These are phyloP conservation scores for Agrocybe pediades DNA, from an alignment of 768 basidiomycete genomes.

Conservation along the genomic window DNA sequence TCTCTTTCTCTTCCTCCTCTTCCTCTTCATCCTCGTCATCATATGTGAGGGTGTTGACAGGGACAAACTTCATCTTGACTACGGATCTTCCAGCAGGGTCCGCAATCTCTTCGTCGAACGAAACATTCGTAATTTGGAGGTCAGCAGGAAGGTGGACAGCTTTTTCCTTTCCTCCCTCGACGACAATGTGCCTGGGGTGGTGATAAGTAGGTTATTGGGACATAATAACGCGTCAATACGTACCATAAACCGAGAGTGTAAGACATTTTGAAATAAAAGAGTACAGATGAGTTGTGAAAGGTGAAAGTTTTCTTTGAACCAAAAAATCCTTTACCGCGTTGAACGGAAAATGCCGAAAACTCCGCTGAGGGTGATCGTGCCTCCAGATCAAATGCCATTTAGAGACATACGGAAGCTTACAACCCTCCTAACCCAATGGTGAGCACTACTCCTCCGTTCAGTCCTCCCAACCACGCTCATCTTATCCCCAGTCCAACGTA, in stretches of 20 bases:
- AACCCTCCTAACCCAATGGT: slow-evolving; percentile 43
- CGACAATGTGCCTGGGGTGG: slow-evolving; percentile 55
- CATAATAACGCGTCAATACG: slow-evolving; percentile 31
- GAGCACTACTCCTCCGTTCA: slow-evolving; percentile 24
- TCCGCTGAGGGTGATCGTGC: slow-evolving; percentile 37
- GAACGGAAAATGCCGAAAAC: slow-evolving; percentile 35
- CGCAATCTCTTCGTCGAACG: slow-evolving; percentile 72
- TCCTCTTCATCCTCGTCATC: slow-evolving; percentile 49
- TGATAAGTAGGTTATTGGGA: slow-evolving; percentile 6
- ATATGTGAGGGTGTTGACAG: slow-evolving; percentile 29
- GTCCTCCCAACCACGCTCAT: not conserved
- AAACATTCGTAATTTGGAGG: slow-evolving; percentile 80
- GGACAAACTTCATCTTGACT: slow-evolving; percentile 64
- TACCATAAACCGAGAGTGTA: slow-evolving; percentile 71
- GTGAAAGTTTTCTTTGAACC: slow-evolving; percentile 18
- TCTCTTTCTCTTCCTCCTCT: slow-evolving; percentile 41
- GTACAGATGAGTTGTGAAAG: slow-evolving; percentile 15
- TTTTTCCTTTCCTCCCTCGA: slow-evolving; percentile 60
- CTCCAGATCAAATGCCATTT: not conserved
- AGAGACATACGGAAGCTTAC: not conserved
- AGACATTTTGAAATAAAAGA: slow-evolving; percentile 42
- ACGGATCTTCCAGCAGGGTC: slow-evolving; percentile 61
- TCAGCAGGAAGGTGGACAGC: slow-evolving; percentile 63
- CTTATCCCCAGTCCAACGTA: slow-evolving; percentile 76
- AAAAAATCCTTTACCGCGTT: slow-evolving; percentile 13